Base-by-base conservation (phyloP, 192 early-diverging fungal genomes). In the Globomyces pollinis-pini region DNA sequence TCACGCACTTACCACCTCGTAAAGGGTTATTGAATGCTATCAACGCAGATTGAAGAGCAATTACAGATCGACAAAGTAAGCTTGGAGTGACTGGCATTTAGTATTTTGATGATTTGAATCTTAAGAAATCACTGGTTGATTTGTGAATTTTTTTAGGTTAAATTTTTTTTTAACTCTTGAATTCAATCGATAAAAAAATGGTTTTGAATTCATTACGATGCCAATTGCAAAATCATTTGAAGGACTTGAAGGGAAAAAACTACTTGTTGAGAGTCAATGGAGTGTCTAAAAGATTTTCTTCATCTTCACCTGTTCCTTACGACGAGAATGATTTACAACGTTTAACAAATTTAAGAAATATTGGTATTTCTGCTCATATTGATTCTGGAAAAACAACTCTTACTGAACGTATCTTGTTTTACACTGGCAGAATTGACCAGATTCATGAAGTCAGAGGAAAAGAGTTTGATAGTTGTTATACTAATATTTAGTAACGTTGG, bases 351-450 rank as follows among this genome's bases (percentile, higher is more conserved):
- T 47, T 47, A 47, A 20, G 3, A 47, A 80, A 76, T 39, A 74
- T 75, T 45, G 78, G 78, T 31, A 80, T 80, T 47, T 68, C 65
- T n/a, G 78, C 96, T 0, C 96, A 99, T 67, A 96, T 99, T 61
- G 96, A 99, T 68, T 91, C 92, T 2, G 95, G 92, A 64, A 80
- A 80, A 70, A 99, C 96, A 12, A 99, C 96, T 1, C 87, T 94
- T 1, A 96, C 94, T 16, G 96, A 99, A 66, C 86, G 96, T 11
- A 96, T 99, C 83, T 79, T 99, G 15, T 91, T 86, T 71, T 96
- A 96, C 69, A 89, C 96, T n/a, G 93, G 96, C n/a, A 80, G 88
- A 31, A 96, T 93, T 11, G 80, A 85, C 59, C 74, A 76, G 12
- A 80, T 80, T 80, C 94, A 69, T 89, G 96, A 72, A 83, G 90